Evolutionary conservation across 2,329 filamentous ascomycete species (phyloP).

Genomic region (Shiraia sp.): DNA sequence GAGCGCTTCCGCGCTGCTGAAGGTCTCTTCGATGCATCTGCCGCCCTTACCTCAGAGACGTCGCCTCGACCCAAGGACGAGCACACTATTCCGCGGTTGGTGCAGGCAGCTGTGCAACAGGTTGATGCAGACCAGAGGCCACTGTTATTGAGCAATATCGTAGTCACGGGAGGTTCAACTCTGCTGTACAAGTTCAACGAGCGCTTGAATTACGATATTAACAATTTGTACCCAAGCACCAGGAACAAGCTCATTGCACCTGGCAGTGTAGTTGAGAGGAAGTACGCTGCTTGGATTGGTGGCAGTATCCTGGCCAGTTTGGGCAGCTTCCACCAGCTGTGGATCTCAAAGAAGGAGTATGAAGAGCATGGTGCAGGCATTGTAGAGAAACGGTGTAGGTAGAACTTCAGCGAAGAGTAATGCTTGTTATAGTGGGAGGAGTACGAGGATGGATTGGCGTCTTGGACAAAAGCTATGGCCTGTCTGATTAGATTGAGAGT

Average conservation of each 20-base stretch:
- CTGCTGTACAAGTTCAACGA: constrained; percentile 92
- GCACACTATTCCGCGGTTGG: constrained; percentile 82
- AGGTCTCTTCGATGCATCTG: constrained; percentile 86
- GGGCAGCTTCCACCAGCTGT: constrained; percentile 99
- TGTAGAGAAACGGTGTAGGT: constrained; percentile 97
- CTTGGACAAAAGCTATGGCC: constrained; percentile 2
- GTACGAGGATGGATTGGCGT: not conserved
- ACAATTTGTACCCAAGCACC: constrained; percentile 78
- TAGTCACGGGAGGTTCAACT: constrained; percentile 86
- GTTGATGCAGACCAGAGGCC: constrained; percentile 90
- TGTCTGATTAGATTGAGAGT: constrained; percentile 1
- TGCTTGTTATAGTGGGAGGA: not conserved
- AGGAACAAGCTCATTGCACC: constrained; percentile 88
- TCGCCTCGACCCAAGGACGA: constrained; percentile 64
- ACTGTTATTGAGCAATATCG: constrained; percentile 82
- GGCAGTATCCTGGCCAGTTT: constrained; percentile 93
- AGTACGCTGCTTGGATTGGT: constrained; percentile 94
- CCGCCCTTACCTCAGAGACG: constrained; percentile 62
- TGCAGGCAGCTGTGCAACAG: constrained; percentile 74
- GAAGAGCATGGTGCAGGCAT: constrained; percentile 90
- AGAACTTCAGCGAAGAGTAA: not conserved
- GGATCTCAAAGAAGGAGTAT: constrained; percentile 97
- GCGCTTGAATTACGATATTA: constrained; percentile 82
- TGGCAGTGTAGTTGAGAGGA: constrained; percentile 82
- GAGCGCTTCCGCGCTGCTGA: constrained; percentile 87